Evolutionary conservation across 208 protist genomes (phyloP), one percentile per base, ranked within the genome.

Genomic region (Endotrypanum monterogeii): DNA sequence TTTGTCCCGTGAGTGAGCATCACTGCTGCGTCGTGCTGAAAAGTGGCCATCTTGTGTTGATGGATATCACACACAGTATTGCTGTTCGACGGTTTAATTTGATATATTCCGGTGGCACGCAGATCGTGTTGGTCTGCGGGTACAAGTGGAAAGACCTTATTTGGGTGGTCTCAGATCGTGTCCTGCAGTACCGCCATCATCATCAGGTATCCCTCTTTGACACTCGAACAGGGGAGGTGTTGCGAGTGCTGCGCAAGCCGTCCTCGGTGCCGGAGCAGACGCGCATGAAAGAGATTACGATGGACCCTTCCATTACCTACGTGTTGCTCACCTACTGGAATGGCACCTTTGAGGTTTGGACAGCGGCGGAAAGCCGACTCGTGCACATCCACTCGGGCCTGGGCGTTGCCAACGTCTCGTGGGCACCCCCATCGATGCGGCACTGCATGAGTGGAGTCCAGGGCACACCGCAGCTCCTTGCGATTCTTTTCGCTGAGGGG

Each of bases 291-390:
- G 81, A 89, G 52, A 84, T 92, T 18, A 84, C 80, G 18, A 84
- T 88, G 82, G 89, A 88, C 68, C 51, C 80, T 14, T 83, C 74
- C 25, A 67, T 74, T 46, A 85, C 74, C 14, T 96, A 89, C 72
- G 73, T 96, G 28, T 74, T 96, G 48, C 76, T 94, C 4, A 74
- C 79, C 8, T 96, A 89, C 82, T 83, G 82, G 80, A 86, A 93
- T 56, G 87, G 89, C 61, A 89, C 86, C 12, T 96, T 96, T 74
- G 92, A 96, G 74, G 86, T 96, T 12, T 96, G 92, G 92, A 91
- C 83, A 68, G 77, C 83, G 12, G 83, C 87, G 63, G 84, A 84
- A 37, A 72, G 77, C 58, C 74, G 82, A 16, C 76, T 96, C 67
- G 83, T 96, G 78, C 89, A 93, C 79, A 78, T 87, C 25, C 87